phyloP scores from a whole-genome alignment of 768 basidiomycete genomes.

The Pulveroboletus sp. region DNA sequence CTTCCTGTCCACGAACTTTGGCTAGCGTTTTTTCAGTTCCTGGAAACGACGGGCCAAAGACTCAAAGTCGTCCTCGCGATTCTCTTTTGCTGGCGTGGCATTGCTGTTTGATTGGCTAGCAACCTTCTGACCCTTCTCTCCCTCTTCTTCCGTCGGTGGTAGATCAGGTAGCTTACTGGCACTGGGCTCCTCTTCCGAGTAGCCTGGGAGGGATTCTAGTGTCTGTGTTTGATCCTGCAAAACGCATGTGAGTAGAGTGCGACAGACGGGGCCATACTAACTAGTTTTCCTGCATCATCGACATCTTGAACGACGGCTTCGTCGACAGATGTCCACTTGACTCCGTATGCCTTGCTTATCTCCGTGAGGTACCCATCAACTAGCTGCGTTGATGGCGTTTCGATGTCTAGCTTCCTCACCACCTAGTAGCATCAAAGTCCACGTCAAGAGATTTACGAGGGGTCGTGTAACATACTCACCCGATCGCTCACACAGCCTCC shows the following conservation, averaged over 20 bases:
- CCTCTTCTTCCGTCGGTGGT: conserved; percentile 49
- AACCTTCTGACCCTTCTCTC: conserved; percentile 36
- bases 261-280: conserved; percentile 22
- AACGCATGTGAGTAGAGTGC: conserved; percentile 3
- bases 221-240: conserved; percentile 8
- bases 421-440: conserved; percentile 45
- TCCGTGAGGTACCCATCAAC: conserved; percentile 88
- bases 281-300: conserved; percentile 39
- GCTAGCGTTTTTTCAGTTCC: conserved; percentile 77
- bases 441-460: neutral
- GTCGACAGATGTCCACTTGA: conserved; percentile 55
- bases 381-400: conserved; percentile 67
- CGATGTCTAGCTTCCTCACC: conserved; percentile 65
- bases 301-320: conserved; percentile 27
- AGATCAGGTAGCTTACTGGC: conserved; percentile 47
- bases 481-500: conserved; percentile 80
- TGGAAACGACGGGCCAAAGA: conserved; percentile 78
- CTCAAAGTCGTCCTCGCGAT: conserved; percentile 68
- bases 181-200: conserved; percentile 21
- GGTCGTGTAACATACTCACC: conserved; percentile 41
- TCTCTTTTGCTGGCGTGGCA: conserved; percentile 10
- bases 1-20: neutral
- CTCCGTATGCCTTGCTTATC: conserved; percentile 85
- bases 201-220: conserved; percentile 25
- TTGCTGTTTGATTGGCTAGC: conserved; percentile 4